Conservation (phyloP, 495 filamentous ascomycete genomes). For the Penicillium cataractarum region DNA sequence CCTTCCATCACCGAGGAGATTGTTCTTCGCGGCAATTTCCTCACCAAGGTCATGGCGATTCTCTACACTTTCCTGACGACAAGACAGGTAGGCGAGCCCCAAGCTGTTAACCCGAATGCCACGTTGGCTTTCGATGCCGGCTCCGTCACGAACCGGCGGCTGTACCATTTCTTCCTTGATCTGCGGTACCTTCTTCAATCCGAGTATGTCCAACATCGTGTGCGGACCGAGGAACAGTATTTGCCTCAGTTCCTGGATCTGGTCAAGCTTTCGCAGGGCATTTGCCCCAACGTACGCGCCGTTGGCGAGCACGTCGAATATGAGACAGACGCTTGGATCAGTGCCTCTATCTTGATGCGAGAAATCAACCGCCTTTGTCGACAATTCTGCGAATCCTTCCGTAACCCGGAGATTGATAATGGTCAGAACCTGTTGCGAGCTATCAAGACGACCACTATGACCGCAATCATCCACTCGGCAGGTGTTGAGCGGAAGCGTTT, state of each 20-base stretch:
- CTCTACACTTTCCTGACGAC: constrained; percentile 97
- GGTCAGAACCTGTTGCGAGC: constrained; percentile 67
- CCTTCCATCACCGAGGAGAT: constrained; percentile 95
- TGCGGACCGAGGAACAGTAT: constrained; percentile 83
- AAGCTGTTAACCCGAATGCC: constrained; percentile 79
- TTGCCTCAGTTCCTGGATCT: constrained; percentile 93
- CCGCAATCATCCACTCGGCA: constrained; percentile 80
- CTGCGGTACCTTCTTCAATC: constrained; percentile 87
- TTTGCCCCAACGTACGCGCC: constrained; percentile 90
- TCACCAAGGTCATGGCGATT: constrained; percentile 93
- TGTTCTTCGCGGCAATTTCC: constrained; percentile 92
- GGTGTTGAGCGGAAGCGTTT: constrained; percentile 89
- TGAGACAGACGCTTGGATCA: constrained; percentile 97
- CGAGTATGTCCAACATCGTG: constrained; percentile 79
- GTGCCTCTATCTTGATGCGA: constrained; percentile 87
- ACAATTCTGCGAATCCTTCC: constrained; percentile 86
- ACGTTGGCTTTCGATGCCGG: constrained; percentile 91
- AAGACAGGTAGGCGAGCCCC: constrained; percentile 89
- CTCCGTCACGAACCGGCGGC: constrained; percentile 87
- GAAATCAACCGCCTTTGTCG: constrained; percentile 92
- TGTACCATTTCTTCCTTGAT: constrained; percentile 97
- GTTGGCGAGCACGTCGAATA: constrained; percentile 97
- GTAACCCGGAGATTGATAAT: constrained; percentile 60
- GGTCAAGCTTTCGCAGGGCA: constrained; percentile 92
- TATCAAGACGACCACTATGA: constrained; percentile 75